Evolutionary conservation across 2,329 filamentous ascomycete species (phyloP), one percentile per base, ranked within the genome.

Genomic region (Talaromyces funiculosus): DNA sequence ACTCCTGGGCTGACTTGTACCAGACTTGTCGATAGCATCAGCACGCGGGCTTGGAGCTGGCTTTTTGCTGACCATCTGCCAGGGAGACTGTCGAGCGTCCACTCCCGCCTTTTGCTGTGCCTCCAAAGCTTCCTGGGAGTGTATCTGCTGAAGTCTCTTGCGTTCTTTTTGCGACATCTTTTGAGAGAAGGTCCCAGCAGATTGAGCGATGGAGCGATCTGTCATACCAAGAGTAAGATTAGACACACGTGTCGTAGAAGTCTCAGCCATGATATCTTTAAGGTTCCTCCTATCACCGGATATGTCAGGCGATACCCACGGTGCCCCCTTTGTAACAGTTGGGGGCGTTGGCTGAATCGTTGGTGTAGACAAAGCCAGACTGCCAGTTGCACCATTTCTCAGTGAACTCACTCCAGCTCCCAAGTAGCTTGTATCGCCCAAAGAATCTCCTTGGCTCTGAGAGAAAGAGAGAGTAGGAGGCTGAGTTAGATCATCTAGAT

Each of bases 101-200:
- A 18, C 37, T 60, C 76, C 73, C 58, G 68, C 62, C 59, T 71
- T 70, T 59, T 72, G 65, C 55, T 71, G 66, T 57, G 72, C 71
- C 54, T 65, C 69, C 61, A 71, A 63, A 61, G 69, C 69, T 40
- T 76, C 81, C 77, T 77, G 74, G 60, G 76, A 67, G 68, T 90
- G 85, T 63, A 85, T 82, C 68, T 91, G 88, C 67, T 91, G 85
- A 65, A 92, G 85, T 70, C 85, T 90, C 77, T 96, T 97, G 22
- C 92, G 86, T 72, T 97, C 92, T 70, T 94, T 96, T 67, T 97
- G 94, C 0, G 92, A 96, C 66, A 96, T 75, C 71, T 90, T 96
- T 0, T 78, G 74, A 38, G 77, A 72, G 26, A 77, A 69, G 67
- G 69, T 67, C 68, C 73, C 58, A 65, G 68, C 40, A 67, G 66